phyloP scores from a whole-genome alignment of 768 basidiomycete genomes.

The Pleurotus sapidus region DNA sequence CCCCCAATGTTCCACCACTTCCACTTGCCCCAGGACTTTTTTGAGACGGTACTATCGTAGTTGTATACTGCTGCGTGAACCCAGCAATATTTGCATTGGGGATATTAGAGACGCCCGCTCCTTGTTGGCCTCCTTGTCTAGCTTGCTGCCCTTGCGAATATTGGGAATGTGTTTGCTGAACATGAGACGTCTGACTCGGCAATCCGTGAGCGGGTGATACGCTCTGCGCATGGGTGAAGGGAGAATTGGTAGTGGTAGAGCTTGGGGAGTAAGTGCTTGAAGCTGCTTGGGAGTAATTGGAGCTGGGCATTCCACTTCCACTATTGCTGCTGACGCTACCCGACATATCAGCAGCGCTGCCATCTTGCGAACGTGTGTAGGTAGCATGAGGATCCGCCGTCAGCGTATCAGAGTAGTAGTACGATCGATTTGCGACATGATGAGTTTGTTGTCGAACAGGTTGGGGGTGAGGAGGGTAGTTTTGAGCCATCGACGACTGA shows the following conservation, averaged over 20 bases:
- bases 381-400: not conserved
- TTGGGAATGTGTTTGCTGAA: not conserved
- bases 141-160: not conserved
- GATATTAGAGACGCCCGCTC: not conserved
- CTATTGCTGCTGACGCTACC: not conserved
- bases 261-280: conserved; percentile 2
- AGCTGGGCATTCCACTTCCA: not conserved
- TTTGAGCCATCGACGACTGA: not conserved
- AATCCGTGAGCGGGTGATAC: conserved; percentile 2
- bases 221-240: conserved; percentile 2
- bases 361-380: not conserved
- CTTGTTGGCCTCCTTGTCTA: not conserved
- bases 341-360: not conserved
- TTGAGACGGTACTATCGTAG: not conserved
- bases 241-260: not conserved
- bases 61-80: not conserved
- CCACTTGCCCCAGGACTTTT: not conserved
- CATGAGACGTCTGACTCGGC: not conserved
- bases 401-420: not conserved
- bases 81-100: not conserved
- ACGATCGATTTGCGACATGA: not conserved
- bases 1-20: not conserved
- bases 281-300: not conserved
- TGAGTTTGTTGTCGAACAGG: not conserved
- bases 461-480: not conserved